Evolutionary conservation across 441 rosid species (phyloP), one percentile per base, ranked within the genome.

Genomic region (Geranium incanum): DNA sequence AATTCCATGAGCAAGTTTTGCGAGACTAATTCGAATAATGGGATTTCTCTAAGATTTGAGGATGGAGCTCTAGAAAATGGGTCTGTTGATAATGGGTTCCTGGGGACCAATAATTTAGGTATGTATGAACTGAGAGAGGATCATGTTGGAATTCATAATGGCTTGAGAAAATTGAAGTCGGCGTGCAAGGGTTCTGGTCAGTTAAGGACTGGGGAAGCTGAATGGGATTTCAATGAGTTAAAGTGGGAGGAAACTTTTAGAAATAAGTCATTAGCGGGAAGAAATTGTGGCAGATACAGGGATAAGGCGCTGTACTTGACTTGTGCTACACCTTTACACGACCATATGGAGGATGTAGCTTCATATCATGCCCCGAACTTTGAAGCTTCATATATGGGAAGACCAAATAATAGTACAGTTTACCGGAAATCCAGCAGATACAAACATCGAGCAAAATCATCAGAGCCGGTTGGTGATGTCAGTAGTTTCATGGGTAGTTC

Each of bases 1-100:
- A 94, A 83, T 80, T 87, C 97, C 5, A 86, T 91, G 96, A 94
- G 93, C 86, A 94, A 91, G 75, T 86, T 94, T 6, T 52, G 97
- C 96, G 97, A 94, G 81, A 84, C 91, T 4, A 85, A 76, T 80
- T 86, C 96, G 36, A 75, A 74, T 66, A 85, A 86, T 78, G 97
- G 87, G 77, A 86, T 90, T 76, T 89, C 97, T 2, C 71, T 86
- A 52, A 15, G 60, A 52, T 52, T 52, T 52, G 60, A 72, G 23
- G 72, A 77, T 70, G 81, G 77, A 52, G 66, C 39, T 55, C 60
- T 67, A 36, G 80, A 77, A 68, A 80, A 70, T 45, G 81, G 66
- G 71, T 74, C 73, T 21, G 77, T 79, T 59, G 81, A 38, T 57
- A 76, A 79, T 48, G 80, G 69, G 48, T 69, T 69, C 68, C 66